Evolutionary conservation across 345 rosid species (phyloP), one percentile per base, ranked within the genome.

Genomic region (Citrus medica): DNA sequence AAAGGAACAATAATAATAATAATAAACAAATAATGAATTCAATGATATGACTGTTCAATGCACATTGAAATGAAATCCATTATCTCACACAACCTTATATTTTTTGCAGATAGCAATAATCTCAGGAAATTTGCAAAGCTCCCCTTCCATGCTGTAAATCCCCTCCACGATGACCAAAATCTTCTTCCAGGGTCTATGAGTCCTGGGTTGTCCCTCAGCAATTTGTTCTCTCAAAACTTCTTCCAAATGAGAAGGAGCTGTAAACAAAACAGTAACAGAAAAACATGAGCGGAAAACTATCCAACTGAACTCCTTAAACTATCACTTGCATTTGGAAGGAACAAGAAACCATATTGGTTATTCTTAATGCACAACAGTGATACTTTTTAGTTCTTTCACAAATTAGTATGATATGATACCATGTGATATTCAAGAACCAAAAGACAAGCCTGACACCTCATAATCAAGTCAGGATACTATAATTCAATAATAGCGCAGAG

Each of bases 71-170:
- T 56, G 56, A 67, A 55, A 76, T 19, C 13, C 32, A 38, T 13
- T 66, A 77, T 40, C 9, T 42, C 27, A 53, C 60, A 80, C 60
- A 78, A 93, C 99, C 98, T 94, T 96, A 80, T 91, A 96, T 73
- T 91, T 94, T 80, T 94, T 96, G 92, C 98, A 96, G 53, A 96
- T 85, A 9, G 97, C 89, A 64, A 92, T 87, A 75, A 96, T 88
- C 83, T 96, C 99, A 24, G 99, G 99, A 53, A 96, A 92, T 74
- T 91, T 86, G 86, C 98, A 92, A 63, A 96, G 83, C 67, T 94
- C 95, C 40, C 98, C 98, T 85, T 96, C 98, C 98, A 96, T 96
- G 79, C 98, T 94, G 81, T 94, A 96, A 71, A 92, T 94, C 35
- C 99, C 99, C 84, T 96, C 98, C 10, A 94, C 91, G 4, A 96